Conservation (phyloP, 441 rosid genomes). For the Macaranga tanarius region DNA sequence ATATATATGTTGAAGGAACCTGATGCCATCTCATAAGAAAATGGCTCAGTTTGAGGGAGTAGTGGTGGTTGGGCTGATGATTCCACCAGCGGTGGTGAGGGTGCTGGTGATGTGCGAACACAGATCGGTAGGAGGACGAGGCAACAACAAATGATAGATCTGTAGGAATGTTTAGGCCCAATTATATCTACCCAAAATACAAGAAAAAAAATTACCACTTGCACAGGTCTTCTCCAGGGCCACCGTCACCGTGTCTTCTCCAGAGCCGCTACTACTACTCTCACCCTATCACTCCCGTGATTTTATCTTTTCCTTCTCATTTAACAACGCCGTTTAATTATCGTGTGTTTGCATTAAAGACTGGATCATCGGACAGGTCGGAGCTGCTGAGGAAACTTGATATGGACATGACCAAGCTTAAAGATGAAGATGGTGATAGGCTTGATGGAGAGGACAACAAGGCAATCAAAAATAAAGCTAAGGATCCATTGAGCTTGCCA, state of each 20-base stretch:
- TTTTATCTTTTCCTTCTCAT: constrained; percentile 41
- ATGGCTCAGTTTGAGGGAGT: neutral
- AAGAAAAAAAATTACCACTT: neutral
- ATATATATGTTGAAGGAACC: constrained; percentile 39
- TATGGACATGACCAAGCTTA: too few relatives aligned
- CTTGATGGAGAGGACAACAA: too few relatives aligned
- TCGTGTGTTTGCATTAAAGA: constrained; percentile 46
- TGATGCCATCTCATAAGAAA: constrained; percentile 50
- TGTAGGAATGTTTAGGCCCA: neutral
- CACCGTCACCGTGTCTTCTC: constrained; percentile 31
- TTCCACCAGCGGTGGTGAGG: neutral
- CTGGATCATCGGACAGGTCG: constrained; percentile 68
- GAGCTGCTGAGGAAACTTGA: constrained; percentile 59
- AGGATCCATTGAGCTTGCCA: too few relatives aligned
- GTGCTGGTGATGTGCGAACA: neutral
- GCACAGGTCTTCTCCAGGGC: constrained; percentile 14
- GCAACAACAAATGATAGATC: too few relatives aligned
- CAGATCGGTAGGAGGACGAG: too few relatives aligned
- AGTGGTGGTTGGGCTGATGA: neutral
- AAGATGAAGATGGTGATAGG: too few relatives aligned
- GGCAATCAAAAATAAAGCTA: too few relatives aligned
- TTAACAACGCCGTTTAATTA: constrained; percentile 27
- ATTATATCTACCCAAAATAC: neutral
- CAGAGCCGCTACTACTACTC: constrained; percentile 32
- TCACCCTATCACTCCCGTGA: constrained; percentile 35